Evolutionary conservation across 176 grass and related monocot species (phyloP), one percentile per base, ranked within the genome.

Genomic region (Rhynchospora pubera): DNA sequence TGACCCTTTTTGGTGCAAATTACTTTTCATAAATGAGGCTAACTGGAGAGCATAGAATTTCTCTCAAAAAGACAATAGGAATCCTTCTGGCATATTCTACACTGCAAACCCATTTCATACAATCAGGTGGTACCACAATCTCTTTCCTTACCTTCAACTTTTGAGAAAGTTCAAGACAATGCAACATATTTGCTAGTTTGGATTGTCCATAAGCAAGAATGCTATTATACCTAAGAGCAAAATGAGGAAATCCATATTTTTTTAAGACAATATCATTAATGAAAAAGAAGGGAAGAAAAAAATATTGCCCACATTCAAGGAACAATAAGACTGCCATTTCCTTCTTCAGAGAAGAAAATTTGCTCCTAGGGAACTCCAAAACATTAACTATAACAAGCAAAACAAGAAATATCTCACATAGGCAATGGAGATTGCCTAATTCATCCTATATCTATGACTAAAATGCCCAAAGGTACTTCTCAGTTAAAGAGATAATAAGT

Each of bases 131-230:
- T 21, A 18, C 62, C 13, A 2, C 30, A 65, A 65, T 34, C 24
- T 2, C 19, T 34, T 14, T 65, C 11, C 62, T 32, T 84, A 92
- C 94, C 91, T 92, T 87, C 67, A 97, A 92, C 73, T 55, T 83
- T 78, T 82, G 93, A 43, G 91, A 58, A 84, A 97, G 91, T 83
- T 97, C 94, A 80, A 90, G 91, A 2, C 91, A 89, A 22, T 97
- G 94, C 47, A 94, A 86, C 80, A 97, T 97, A 67, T 90, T 97
- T 6, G 85, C 83, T 83, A 97, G 91, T 67, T 97, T 97, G 70
- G 94, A 92, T 60, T 94, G 94, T 19, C 90, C 94, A 81, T 97
- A 97, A 66, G 91, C 94, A 89, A 70, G 78, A 80, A 92, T 16
- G 67, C 32, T 87, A 51, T 6, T 83, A 73, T 97, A 97, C 55